A percentile compares a stretch with the other conserved stretches of the same genome.
phyloP scores from a whole-genome alignment of 441 rosid species.

The Populus tomentosa region DNA sequence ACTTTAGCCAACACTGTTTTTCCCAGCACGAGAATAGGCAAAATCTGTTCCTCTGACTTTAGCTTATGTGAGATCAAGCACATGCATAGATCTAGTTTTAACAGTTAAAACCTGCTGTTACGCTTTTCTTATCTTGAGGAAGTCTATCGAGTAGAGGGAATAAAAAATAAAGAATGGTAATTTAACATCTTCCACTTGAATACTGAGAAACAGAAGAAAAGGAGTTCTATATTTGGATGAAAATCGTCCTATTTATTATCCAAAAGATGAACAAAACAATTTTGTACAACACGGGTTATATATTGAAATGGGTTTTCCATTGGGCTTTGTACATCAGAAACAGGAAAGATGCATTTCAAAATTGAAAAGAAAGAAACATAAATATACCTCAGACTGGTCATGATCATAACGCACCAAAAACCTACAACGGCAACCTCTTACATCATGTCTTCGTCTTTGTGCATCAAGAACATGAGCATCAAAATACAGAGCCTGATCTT shows the following conservation, averaged over 20 bases:
- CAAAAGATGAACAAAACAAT: not conserved
- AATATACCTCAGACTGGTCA: slow-evolving; percentile 86
- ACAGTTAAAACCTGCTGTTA: not conserved
- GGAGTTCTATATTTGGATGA: not conserved
- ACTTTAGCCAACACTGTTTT: not conserved
- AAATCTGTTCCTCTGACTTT: not conserved
- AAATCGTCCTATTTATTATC: not conserved
- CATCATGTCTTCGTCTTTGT: slow-evolving; percentile 95
- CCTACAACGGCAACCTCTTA: slow-evolving; percentile 98
- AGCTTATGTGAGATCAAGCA: not conserved
- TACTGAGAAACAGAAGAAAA: not conserved
- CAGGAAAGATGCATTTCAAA: not conserved
- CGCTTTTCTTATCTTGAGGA: not conserved
- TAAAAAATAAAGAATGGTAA: not conserved
- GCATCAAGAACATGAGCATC: slow-evolving; percentile 98
- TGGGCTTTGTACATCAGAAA: not conserved
- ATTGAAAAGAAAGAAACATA: slow-evolving; percentile 7
- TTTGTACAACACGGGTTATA: not conserved
- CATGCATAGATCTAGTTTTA: not conserved
- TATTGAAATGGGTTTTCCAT: not conserved
- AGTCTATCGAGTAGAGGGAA: not conserved
- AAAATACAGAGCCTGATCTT: slow-evolving; percentile 96
- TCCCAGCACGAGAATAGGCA: not conserved
- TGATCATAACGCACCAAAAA: slow-evolving; percentile 97
- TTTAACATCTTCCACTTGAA: not conserved